A percentile compares a stretch with the other conserved stretches of the same genome.
These are phyloP conservation scores for Lepidopterella palustris DNA, from an alignment of 495 filamentous ascomycete genomes.

Conservation along the genomic window DNA sequence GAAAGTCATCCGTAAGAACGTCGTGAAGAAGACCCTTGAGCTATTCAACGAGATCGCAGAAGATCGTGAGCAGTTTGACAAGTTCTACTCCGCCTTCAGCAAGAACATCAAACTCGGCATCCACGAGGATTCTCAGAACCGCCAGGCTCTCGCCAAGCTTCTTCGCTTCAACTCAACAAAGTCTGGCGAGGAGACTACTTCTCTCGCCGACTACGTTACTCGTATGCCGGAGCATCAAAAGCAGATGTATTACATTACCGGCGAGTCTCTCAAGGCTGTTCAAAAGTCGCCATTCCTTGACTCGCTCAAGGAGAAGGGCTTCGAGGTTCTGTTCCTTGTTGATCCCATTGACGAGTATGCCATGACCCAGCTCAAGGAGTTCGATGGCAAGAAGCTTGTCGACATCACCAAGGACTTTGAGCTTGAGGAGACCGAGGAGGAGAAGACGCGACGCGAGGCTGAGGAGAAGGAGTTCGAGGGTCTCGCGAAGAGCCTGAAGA, in stretches of 20 bases:
- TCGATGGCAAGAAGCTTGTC: constrained; percentile 98
- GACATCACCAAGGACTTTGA: constrained; percentile 99
- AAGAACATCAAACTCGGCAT: constrained; percentile 99
- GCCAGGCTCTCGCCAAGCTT: constrained; percentile 87
- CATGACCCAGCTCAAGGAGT: constrained; percentile 99
- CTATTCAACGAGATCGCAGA: constrained; percentile 98
- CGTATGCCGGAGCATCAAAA: constrained; percentile 99
- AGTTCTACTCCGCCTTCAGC: constrained; percentile 98
- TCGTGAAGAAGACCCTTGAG: constrained; percentile 99
- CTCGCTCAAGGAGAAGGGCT: constrained; percentile 98
- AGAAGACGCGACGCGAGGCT: constrained; percentile 92
- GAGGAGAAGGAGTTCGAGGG: constrained; percentile 97
- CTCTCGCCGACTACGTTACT: constrained; percentile 91
- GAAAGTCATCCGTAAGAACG: constrained; percentile 99
- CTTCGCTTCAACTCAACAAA: constrained; percentile 98
- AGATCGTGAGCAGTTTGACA: constrained; percentile 99
- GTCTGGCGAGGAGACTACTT: constrained; percentile 92
- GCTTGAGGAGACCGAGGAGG: constrained; percentile 98
- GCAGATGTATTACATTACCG: constrained; percentile 99
- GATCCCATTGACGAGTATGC: constrained; percentile 99
- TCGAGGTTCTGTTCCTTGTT: constrained; percentile 98
- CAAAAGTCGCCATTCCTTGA: constrained; percentile 98
- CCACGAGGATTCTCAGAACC: constrained; percentile 99
- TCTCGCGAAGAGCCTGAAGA: constrained; percentile 94
- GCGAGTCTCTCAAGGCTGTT: constrained; percentile 98